phyloP scores from a whole-genome alignment of 2,329 filamentous ascomycete genomes.

The Tolypocladium capitatum region DNA sequence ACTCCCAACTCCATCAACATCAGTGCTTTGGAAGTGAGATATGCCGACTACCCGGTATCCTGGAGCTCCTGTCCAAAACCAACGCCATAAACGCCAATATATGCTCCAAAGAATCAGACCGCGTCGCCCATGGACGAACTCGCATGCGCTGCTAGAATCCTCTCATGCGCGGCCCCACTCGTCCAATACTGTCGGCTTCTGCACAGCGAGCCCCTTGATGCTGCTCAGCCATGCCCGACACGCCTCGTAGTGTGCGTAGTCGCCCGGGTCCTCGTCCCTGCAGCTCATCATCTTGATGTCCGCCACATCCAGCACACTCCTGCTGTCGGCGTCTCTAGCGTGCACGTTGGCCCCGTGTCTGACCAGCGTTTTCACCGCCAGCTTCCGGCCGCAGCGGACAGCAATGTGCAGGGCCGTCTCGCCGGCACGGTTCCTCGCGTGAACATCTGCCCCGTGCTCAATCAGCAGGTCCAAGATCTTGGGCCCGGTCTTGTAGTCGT shows the following conservation, averaged over 20 bases:
- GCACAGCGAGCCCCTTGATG: conserved; percentile 16
- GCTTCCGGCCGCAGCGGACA: conserved; percentile 37
- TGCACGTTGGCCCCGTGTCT: conserved; percentile 34
- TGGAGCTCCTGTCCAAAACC: neutral
- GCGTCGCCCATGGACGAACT: neutral
- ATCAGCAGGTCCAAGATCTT: conserved; percentile 31
- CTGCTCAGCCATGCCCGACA: conserved; percentile 33
- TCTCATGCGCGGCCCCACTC: conserved; percentile 21
- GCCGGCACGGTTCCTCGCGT: conserved; percentile 38
- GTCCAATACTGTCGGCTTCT: conserved; percentile 24
- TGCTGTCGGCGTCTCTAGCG: conserved; percentile 28
- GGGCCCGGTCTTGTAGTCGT: conserved; percentile 34
- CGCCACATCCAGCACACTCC: conserved; percentile 31
- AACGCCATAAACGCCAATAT: neutral
- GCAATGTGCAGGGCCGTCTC: conserved; percentile 44
- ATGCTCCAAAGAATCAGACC: neutral
- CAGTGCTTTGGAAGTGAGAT: neutral
- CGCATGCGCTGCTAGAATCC: neutral
- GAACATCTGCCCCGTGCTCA: conserved; percentile 26
- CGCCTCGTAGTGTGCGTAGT: conserved; percentile 30
- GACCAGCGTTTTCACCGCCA: conserved; percentile 33
- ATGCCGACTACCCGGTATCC: neutral
- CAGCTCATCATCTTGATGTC: conserved; percentile 25
- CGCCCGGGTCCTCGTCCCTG: conserved; percentile 14
- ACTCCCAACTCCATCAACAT: neutral